Evolutionary conservation across 1,139 yeast genomes (phyloP), one percentile per base, ranked within the genome.

Genomic region (Geotrichum bryndzae): DNA sequence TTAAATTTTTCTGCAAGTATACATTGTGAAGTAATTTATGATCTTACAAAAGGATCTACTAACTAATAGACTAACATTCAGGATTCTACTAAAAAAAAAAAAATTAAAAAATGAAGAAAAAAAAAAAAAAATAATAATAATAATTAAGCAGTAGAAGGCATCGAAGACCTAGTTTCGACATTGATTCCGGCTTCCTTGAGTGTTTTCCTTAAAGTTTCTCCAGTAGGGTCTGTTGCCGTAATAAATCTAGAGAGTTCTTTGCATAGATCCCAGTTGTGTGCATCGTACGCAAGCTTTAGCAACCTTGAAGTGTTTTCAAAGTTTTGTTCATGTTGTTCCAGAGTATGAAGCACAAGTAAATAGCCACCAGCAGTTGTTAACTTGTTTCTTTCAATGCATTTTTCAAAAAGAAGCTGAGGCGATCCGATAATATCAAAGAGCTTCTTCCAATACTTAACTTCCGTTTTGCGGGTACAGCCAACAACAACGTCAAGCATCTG

Each of bases 401-500:
- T 66, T 56, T 76, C 77, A 64, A 79, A 79, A 54, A 79, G 67
- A 51, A 65, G 69, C 54, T 77, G 74, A 10, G 77, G 76, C 29
- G 76, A 67, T 0, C 80, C 81, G 3, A 73, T 70, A 1, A 74
- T 72, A 5, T 73, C 70, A 68, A 87, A 85, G 48, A 86, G 75
- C 25, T 73, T 73, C 18, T 77, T 73, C 92, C 92, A 87, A 66
- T 83, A 82, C 59, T 81, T 80, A 27, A 81, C 78, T 68, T 87
- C 94, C 22, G 86, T 85, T 68, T 87, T 87, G 64, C 90, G 79
- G 38, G 88, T 76, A 70, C 86, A 83, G 29, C 83, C 82, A 23
- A 85, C 82, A 13, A 84, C 74, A 18, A 84, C 81, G 54, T 79
- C 82, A 1, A 84, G 76, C 66, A 70, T 70, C 53, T 75, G 74